phyloP scores from a whole-genome alignment of 2,329 filamentous ascomycete species.

The Aureobasidium sp. region DNA sequence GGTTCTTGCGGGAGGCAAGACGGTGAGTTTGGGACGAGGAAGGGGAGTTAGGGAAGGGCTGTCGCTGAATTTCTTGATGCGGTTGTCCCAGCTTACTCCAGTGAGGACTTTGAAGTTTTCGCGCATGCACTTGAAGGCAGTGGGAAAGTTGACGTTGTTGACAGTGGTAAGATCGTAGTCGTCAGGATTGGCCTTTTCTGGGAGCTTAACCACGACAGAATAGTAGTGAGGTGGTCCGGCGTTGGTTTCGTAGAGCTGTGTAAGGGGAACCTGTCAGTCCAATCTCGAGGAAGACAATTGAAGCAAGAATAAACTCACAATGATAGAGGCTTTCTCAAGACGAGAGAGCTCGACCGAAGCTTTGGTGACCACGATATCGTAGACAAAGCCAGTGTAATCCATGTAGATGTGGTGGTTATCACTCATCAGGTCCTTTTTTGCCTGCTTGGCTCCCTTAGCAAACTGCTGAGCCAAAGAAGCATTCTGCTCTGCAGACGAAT shows the following conservation, averaged over 20 bases:
- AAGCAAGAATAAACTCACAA: constrained; percentile 39
- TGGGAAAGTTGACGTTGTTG: constrained; percentile 24
- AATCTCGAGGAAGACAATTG: not conserved
- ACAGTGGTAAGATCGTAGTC: not conserved
- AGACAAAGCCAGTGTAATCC: constrained; percentile 56
- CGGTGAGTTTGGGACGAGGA: not conserved
- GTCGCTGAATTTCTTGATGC: constrained; percentile 21
- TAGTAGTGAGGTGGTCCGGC: constrained; percentile 51
- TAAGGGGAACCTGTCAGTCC: constrained; percentile 17
- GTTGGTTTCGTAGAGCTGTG: constrained; percentile 61
- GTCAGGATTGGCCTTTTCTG: constrained; percentile 11
- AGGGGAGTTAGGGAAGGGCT: not conserved
- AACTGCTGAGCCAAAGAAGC: constrained; percentile 18
- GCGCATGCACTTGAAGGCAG: constrained; percentile 33
- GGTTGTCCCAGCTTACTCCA: constrained; percentile 35
- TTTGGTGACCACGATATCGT: constrained; percentile 56
- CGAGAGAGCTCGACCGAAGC: constrained; percentile 39
- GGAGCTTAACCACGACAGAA: constrained; percentile 43
- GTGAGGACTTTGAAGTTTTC: constrained; percentile 35
- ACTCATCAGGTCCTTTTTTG: constrained; percentile 24
- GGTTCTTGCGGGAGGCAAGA: not conserved
- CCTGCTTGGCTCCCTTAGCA: constrained; percentile 22
- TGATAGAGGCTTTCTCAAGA: constrained; percentile 54
- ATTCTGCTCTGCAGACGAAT: not conserved
- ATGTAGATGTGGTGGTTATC: constrained; percentile 58